phyloP scores from a whole-genome alignment of 2,329 filamentous ascomycete genomes.

The Fusarium sp. region DNA sequence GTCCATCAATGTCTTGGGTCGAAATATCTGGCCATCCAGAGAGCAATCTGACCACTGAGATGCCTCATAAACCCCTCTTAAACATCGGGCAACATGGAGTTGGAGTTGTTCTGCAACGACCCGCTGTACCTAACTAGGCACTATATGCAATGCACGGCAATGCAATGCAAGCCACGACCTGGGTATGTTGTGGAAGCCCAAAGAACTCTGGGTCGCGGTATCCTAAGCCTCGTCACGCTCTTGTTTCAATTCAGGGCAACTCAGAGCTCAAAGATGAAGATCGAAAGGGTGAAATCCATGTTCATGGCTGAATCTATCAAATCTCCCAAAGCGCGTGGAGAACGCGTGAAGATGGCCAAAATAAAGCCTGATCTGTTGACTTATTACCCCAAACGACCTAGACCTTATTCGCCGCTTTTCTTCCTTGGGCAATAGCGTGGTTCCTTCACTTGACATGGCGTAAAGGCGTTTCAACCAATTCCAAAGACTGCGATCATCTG shows the following conservation, averaged over 20 bases:
- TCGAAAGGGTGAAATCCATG: constrained; percentile 5
- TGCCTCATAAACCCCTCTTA: background rate
- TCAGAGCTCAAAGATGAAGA: constrained; percentile 10
- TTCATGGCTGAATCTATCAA: constrained; percentile 28
- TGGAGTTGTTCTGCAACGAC: constrained; percentile 23
- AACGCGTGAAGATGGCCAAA: constrained; percentile 28
- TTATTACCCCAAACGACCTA: constrained; percentile 33
- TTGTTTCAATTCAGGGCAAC: background rate
- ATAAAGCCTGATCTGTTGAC: constrained; percentile 34
- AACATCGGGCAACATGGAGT: constrained; percentile 9
- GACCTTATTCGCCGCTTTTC: constrained; percentile 25
- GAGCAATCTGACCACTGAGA: constrained; percentile 5
- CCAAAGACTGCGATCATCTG: constrained; percentile 10
- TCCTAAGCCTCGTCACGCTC: constrained; percentile 3
- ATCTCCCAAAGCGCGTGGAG: constrained; percentile 37
- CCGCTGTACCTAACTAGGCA: constrained; percentile 25
- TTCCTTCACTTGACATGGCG: constrained; percentile 20
- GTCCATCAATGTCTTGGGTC: constrained; percentile 22
- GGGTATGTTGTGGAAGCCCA: constrained; percentile 9
- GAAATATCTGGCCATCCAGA: background rate
- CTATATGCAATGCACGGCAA: constrained; percentile 45
- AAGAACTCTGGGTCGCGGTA: constrained; percentile 9
- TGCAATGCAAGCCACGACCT: constrained; percentile 44
- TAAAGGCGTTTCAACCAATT: constrained; percentile 39
- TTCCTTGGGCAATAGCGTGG: constrained; percentile 22